Evolutionary conservation across 176 grass and related monocot species (phyloP).

Genomic region (Avena sativa): DNA sequence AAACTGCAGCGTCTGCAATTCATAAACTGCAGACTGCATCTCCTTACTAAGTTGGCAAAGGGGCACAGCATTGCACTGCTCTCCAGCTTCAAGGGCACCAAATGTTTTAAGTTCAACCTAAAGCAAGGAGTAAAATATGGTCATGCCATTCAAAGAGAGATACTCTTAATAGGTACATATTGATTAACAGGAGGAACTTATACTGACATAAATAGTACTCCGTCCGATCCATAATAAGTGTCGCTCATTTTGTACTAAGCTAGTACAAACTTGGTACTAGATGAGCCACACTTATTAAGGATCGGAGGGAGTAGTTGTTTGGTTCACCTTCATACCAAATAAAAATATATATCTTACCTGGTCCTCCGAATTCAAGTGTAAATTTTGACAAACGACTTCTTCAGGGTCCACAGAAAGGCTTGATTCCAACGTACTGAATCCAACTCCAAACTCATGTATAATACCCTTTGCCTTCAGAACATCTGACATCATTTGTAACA

Average conservation of each 20-base stretch:
- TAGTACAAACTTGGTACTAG: too few relatives aligned
- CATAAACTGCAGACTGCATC: slow-evolving; percentile 53
- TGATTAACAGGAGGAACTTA: slow-evolving; percentile 61
- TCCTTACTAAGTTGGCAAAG: slow-evolving; percentile 59
- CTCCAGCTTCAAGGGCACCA: slow-evolving; percentile 26
- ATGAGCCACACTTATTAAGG: too few relatives aligned
- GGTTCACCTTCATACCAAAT: slow-evolving; percentile 71
- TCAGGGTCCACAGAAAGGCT: slow-evolving; percentile 41
- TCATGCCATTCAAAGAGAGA: slow-evolving; percentile 7
- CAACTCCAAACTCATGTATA: slow-evolving; percentile 55
- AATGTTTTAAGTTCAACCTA: slow-evolving; percentile 41
- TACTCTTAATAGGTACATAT: slow-evolving; percentile 13
- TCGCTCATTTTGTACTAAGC: too few relatives aligned
- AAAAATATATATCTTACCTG: slow-evolving; percentile 84
- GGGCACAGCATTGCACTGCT: slow-evolving; percentile 30
- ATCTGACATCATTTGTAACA: slow-evolving; percentile 58
- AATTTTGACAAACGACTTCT: slow-evolving; percentile 46
- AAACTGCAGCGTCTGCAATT: slow-evolving; percentile 56
- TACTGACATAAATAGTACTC: slow-evolving; percentile 59
- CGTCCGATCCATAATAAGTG: too few relatives aligned
- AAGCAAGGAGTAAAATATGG: slow-evolving; percentile 40
- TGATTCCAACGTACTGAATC: slow-evolving; percentile 48
- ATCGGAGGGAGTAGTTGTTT: slow-evolving; percentile 32
- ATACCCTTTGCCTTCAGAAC: slow-evolving; percentile 65
- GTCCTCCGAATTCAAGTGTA: slow-evolving; percentile 57